A percentile compares a stretch with the other conserved stretches of the same genome.
Evolutionary conservation across 441 rosid species (phyloP).

Genomic region (Gossypium lobatum): DNA sequence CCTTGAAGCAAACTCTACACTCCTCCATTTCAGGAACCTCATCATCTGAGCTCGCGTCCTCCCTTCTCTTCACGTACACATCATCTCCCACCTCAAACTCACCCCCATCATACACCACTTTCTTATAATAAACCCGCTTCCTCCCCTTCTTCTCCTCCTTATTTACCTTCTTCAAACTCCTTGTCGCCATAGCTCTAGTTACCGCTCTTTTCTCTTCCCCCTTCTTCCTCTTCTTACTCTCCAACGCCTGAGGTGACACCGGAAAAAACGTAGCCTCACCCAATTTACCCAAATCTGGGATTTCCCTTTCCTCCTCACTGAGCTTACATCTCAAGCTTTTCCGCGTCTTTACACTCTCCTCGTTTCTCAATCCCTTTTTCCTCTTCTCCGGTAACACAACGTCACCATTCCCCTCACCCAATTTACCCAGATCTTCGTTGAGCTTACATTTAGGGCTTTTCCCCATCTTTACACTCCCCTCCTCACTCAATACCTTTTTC

Average conservation of each 20-base stretch:
- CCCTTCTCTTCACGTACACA: conserved; percentile 85
- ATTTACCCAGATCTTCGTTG: too few relatives aligned
- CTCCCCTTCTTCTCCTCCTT: conserved; percentile 20
- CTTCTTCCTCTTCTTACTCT: conserved; percentile 49
- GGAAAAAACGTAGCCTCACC: conserved; percentile 37
- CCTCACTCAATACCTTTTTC: too few relatives aligned
- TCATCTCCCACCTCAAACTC: conserved; percentile 75
- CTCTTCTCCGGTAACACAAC: too few relatives aligned
- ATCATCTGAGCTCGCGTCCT: conserved; percentile 51
- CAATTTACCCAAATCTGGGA: conserved; percentile 7
- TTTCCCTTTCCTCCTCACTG: not conserved
- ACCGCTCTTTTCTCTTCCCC: conserved; percentile 19
- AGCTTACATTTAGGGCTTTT: too few relatives aligned
- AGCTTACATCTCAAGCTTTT: not conserved
- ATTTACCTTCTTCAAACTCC: conserved; percentile 13
- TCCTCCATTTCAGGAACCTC: conserved; percentile 75
- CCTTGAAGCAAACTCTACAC: conserved; percentile 69
- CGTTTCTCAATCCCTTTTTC: not conserved
- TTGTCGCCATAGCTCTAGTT: conserved; percentile 23
- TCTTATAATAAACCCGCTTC: conserved; percentile 62
- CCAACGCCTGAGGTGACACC: conserved; percentile 46
- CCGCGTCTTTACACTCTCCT: not conserved
- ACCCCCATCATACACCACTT: conserved; percentile 62
- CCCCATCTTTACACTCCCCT: too few relatives aligned
- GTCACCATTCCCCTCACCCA: too few relatives aligned